Base-by-base conservation (phyloP, 106 monocot genomes). In the Acorus calamus region DNA sequence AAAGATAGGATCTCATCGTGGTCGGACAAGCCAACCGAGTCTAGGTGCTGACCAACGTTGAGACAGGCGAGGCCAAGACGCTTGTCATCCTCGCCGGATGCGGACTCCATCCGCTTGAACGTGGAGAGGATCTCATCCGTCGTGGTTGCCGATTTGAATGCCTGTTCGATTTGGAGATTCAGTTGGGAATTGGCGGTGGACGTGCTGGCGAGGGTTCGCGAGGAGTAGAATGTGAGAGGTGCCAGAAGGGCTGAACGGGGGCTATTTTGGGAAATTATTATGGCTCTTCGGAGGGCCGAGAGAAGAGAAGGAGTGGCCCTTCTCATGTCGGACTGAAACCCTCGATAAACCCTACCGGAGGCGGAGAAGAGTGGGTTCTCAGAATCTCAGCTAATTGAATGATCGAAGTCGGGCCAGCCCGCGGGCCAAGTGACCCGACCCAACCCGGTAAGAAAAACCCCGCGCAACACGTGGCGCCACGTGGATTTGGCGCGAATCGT, bases 91-190 rank as follows among this genome's bases (percentile, higher is more conserved):
- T 70, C 61, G 52, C 52, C 50, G 6, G 82, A 41, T 14, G 76
- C 48, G 11, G 73, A 42, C 28, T 84, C 90, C 4, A 96, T 45
- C 14, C 76, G 64, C 8, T 59, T 41, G 76, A 87, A 91, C 56
- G 84, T 63, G 41, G 75, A 5, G 14, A 94, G 65, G 73, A 87
- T 78, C 3, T 89, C 86, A 2, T 78, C 77, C 3, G 83, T 86
- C 11, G 77, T 78, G 45, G 79, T 68, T 2, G 89, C 93, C 42
- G 79, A 56, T 52, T 94, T 86, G 75, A 94, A 88, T 9, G 78
- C 67, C 45, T 86, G 78, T 44, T 81, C 87, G 41, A 82, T 63
- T 9, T 77, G 63, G 2, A 60, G 14, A 54, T 66, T 63, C 57
- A 69, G 50, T 62, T 69, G 49, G 69, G 28, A 28, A 28, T 28